Base-by-base conservation (phyloP, 1,139 yeast species). In the Saccharomycopsis crataegensis region DNA sequence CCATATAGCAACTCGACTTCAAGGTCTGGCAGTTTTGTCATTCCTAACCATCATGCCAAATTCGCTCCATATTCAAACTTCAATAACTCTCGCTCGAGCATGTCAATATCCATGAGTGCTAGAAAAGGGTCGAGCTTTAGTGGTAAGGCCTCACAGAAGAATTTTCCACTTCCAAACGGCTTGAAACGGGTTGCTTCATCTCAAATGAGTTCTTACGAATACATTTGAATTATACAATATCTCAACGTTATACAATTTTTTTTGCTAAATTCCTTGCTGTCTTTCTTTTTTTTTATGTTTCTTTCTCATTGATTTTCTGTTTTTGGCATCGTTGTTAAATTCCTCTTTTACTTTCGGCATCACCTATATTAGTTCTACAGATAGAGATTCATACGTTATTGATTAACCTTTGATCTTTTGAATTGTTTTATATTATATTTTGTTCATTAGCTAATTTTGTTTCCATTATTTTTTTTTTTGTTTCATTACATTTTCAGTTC, bases 61-160 rank as follows among this genome's bases (percentile, higher is more conserved):
- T 51, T 48, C 28, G 38, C 32, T 8, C 52, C 52, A 12, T 49
- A 49, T 38, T 43, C 45, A 17, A 43, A 22, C 28, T 8, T 17
- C 28, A 43, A 43, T 32, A 45, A 43, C 33, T 43, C 46, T 12
- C 31, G 46, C 14, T 43, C 46, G 14, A 43, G 6, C 33, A 28
- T 40, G 43, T 14, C 22, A 8, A 5, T 40, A 36, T 36, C 9
- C 16, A 11, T 40, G 43, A 36, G 41, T 22, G 9, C 43, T 22
- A 31, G 53, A 32, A 51, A 51, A 42, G 53, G 53, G 11, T 33
- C 47, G 5, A 51, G 53, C 33, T 51, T 51, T 37, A 46, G 53
- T 37, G 50, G 50, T 3, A 51, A 46, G 42, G n/a, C 53, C 11
- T 38, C 45, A 9, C 17, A 43, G 16, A 50, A 50, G 34, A 16